Evolutionary conservation across 306 rosid genomes (phyloP), one percentile per base, ranked within the genome.

Genomic region (Cucumis melo): DNA sequence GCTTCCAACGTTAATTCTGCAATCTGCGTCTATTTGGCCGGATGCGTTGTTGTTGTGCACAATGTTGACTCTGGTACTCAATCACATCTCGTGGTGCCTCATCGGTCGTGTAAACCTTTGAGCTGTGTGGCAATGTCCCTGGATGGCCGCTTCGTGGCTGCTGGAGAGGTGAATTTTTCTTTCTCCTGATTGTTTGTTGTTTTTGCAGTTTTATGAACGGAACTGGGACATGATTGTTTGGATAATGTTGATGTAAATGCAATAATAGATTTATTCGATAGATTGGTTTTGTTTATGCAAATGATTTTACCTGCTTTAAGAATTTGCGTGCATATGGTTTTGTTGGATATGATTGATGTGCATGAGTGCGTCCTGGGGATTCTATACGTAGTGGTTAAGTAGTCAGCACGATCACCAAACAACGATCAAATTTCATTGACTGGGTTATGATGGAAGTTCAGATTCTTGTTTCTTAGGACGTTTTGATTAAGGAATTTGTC

Each of bases 91-190:
- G 77, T 87, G 83, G 94, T 81, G 73, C 84, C 87, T 81, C 85
- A 86, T 84, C 88, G 93, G 70, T 44, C 41, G 62, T 85, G 88
- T 12, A 89, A 82, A 77, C 89, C 92, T 77, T 78, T 89, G 80
- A 79, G 84, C 81, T 91, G 97, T 79, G 91, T 91, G 3, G 92
- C 91, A 34, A 62, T 91, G 84, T 83, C 97, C 57, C 78, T 36
- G 54, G 89, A 89, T 77, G 92, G 92, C 16, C 86, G 83, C 77
- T 87, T 89, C 79, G 77, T 87, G 16, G 92, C 92, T 1, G 93
- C 93, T 24, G 97, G 91, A 72, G 97, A 87, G 93, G 97, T 91
- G 78, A 48, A 24, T 29, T 32, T 32, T 32, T 51, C 23, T 17
- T 5, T 73, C 10, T 51, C 19, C 48, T 4, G 17, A 24, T 23